These are phyloP conservation scores for Aspergillus sp. DNA, from an alignment of 2,329 filamentous ascomycete species.

Conservation along the genomic window DNA sequence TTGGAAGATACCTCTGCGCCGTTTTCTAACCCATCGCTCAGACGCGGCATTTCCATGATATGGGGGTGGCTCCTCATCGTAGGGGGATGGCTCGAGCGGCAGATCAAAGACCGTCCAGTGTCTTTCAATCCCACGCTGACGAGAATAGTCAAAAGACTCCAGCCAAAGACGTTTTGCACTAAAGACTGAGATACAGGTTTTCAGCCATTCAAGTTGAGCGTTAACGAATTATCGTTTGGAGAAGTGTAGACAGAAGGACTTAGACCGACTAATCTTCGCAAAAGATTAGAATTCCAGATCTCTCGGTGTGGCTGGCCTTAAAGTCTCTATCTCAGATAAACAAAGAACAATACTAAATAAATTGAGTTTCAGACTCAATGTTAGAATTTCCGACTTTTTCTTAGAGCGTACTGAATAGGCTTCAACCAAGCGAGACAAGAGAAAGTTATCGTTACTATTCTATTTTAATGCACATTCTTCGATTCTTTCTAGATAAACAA, in stretches of 20 bases:
- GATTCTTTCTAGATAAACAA: conserved; percentile 15
- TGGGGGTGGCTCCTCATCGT: conserved; percentile 9
- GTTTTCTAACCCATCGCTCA: conserved; percentile 14
- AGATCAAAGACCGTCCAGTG: conserved; percentile 17
- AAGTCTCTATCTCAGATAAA: conserved; percentile 11
- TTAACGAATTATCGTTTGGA: conserved; percentile 17
- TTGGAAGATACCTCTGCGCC: conserved; percentile 18
- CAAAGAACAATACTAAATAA: conserved; percentile 16
- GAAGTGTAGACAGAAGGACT: conserved; percentile 18
- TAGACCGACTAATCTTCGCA: conserved; percentile 19
- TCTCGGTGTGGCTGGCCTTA: conserved; percentile 11
- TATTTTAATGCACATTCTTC: conserved; percentile 12
- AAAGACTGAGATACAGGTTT: conserved; percentile 6
- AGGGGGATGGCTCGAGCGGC: conserved; percentile 18
- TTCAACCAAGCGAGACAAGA: conserved; percentile 11
- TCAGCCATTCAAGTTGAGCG: conserved; percentile 12
- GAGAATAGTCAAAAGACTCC: conserved; percentile 14
- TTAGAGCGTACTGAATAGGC: no score
- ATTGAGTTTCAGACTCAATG: conserved; percentile 15
- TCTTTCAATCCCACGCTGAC: conserved; percentile 14
- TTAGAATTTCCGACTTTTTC: conserved; percentile 13
- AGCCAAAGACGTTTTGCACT: conserved; percentile 13
- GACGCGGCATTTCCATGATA: conserved; percentile 13
- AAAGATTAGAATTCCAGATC: conserved; percentile 14
- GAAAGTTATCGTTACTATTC: conserved; percentile 16